A percentile compares a stretch with the other conserved stretches of the same genome.
phyloP scores from a whole-genome alignment of 306 rosid species.

The Pachyrhizus erosus region DNA sequence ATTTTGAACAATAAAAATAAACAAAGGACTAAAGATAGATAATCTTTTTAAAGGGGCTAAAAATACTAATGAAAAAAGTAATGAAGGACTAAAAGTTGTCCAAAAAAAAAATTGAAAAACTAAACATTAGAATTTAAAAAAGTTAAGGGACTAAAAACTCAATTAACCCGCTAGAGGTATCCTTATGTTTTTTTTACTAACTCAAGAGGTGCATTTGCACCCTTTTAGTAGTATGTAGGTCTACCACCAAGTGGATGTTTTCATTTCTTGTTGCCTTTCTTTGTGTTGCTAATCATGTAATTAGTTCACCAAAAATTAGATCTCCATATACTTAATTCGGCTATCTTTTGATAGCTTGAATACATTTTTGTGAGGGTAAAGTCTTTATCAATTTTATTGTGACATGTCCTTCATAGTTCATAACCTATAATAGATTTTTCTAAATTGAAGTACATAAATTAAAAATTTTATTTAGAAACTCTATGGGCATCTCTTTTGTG shows the following conservation, averaged over 20 bases:
- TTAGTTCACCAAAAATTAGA: background rate
- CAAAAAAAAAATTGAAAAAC: too few relatives aligned
- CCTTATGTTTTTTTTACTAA: too few relatives aligned
- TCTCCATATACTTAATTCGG: slow-evolving; percentile 2
- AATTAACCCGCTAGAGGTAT: too few relatives aligned
- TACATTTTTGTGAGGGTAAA: background rate
- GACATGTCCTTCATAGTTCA: background rate
- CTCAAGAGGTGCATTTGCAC: too few relatives aligned
- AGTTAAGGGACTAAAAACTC: too few relatives aligned
- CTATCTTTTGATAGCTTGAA: background rate
- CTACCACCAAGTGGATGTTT: background rate
- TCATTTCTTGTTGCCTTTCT: slow-evolving; percentile 11
- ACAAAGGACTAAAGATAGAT: too few relatives aligned
- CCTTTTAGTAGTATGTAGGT: too few relatives aligned
- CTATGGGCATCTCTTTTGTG: slow-evolving; percentile 6
- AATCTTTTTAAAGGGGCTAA: too few relatives aligned
- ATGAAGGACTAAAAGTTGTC: too few relatives aligned
- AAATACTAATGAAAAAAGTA: too few relatives aligned
- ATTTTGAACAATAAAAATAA: too few relatives aligned
- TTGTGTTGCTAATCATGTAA: background rate
- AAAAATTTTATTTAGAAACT: slow-evolving; percentile 2
- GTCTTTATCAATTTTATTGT: slow-evolving; percentile 7
- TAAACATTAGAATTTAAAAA: too few relatives aligned
- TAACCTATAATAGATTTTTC: slow-evolving; percentile 10
- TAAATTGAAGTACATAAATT: background rate